phyloP scores from a whole-genome alignment of 768 basidiomycete genomes.

The Obba rivulosa region DNA sequence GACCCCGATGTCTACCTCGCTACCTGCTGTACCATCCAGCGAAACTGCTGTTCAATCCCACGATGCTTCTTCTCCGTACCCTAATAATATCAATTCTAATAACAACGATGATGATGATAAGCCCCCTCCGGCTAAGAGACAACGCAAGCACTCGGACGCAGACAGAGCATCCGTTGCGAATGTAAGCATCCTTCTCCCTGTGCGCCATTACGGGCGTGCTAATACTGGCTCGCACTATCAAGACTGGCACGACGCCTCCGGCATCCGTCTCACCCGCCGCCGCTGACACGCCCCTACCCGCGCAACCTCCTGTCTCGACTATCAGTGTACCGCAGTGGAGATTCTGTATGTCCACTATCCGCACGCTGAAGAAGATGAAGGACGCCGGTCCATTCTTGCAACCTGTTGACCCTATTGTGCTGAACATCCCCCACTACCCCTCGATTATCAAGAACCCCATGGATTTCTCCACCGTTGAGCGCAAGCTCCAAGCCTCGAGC shows the following conservation, averaged over 20 bases:
- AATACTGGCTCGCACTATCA: slow-evolving; percentile 34
- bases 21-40: slow-evolving; percentile 26
- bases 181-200: slow-evolving; percentile 50
- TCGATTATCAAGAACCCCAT: slow-evolving; percentile 86
- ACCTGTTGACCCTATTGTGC: slow-evolving; percentile 84
- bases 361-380: slow-evolving; percentile 80
- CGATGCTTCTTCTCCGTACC: slow-evolving; percentile 22
- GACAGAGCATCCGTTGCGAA: slow-evolving; percentile 70
- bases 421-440: slow-evolving; percentile 85
- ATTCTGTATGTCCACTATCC: slow-evolving; percentile 72
- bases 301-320: slow-evolving; percentile 31
- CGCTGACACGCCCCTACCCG: slow-evolving; percentile 11
- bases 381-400: slow-evolving; percentile 76
- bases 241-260: slow-evolving; percentile 77
- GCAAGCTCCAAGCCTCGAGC: slow-evolving; percentile 77
- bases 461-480: slow-evolving; percentile 91
- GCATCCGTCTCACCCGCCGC: slow-evolving; percentile 35
- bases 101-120: slow-evolving; percentile 49
- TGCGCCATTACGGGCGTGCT: slow-evolving; percentile 52
- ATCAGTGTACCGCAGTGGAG: slow-evolving; percentile 71
- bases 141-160: slow-evolving; percentile 70
- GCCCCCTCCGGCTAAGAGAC: slow-evolving; percentile 81
- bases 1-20: slow-evolving; percentile 17
- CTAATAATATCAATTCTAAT: slow-evolving; percentile 26
- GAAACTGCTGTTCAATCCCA: slow-evolving; percentile 25